These are phyloP conservation scores for Melastoma malabathricum DNA, from an alignment of 345 rosid genomes.

Conservation along the genomic window DNA sequence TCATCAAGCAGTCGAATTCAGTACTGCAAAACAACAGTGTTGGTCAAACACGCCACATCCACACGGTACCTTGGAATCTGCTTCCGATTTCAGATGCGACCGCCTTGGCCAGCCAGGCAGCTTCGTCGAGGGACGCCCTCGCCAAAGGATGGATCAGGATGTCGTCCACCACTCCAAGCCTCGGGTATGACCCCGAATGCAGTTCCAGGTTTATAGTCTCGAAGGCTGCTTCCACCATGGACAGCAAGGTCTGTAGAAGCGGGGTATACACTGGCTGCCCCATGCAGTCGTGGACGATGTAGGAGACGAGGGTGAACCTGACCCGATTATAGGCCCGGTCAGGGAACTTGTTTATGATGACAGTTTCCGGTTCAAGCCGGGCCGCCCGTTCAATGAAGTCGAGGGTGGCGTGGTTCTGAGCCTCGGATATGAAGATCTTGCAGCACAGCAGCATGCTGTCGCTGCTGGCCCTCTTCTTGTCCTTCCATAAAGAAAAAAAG, in stretches of 20 bases:
- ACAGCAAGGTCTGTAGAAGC: slow-evolving; percentile 31
- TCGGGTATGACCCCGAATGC: slow-evolving; percentile 44
- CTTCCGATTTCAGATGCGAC: slow-evolving; percentile 40
- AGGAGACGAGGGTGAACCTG: slow-evolving; percentile 41
- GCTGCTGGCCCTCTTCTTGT: slow-evolving; percentile 15
- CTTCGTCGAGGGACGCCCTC: slow-evolving; percentile 39
- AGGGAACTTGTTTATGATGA: slow-evolving; percentile 33
- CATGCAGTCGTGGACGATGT: slow-evolving; percentile 24
- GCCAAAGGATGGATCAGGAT: slow-evolving; percentile 45
- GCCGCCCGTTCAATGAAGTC: slow-evolving; percentile 33
- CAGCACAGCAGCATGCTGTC: slow-evolving; percentile 35
- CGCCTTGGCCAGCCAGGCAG: slow-evolving; percentile 50
- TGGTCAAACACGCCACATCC: neutral
- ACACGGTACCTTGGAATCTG: slow-evolving; percentile 31
- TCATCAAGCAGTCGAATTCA: neutral
- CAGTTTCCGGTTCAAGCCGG: slow-evolving; percentile 25
- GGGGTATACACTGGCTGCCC: slow-evolving; percentile 45
- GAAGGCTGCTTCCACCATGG: slow-evolving; percentile 44
- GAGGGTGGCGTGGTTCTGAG: slow-evolving; percentile 30
- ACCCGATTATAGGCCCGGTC: slow-evolving; percentile 40
- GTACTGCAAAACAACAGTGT: neutral
- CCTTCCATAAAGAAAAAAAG: slow-evolving; percentile 6
- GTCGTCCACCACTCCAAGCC: slow-evolving; percentile 55
- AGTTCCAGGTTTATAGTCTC: slow-evolving; percentile 32
- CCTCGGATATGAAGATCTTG: slow-evolving; percentile 46